Conservation (phyloP, 345 rosid genomes). For the Boechera retrofracta region DNA sequence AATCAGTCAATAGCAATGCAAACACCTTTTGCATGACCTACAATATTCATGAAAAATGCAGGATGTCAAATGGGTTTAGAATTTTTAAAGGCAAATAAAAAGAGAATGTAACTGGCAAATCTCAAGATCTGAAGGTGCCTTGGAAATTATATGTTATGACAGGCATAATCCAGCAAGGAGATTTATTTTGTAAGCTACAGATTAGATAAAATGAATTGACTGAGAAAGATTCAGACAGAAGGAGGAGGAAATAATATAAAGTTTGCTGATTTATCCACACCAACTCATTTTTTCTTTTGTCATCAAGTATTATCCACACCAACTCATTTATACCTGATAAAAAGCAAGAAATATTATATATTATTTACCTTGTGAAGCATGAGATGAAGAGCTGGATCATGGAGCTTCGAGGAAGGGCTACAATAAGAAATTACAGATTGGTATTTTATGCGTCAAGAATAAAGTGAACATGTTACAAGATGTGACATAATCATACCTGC, state of each 20-base stretch:
- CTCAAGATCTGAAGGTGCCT: slow-evolving; percentile 27
- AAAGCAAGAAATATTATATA: slow-evolving; percentile 15
- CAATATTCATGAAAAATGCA: slow-evolving; percentile 11
- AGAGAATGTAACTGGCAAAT: slow-evolving; percentile 1
- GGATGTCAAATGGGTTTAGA: slow-evolving; percentile 17
- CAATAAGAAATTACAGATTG: slow-evolving; percentile 35
- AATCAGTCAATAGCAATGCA: slow-evolving; percentile 88
- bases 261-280: slow-evolving; percentile 5
- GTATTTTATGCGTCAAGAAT: slow-evolving; percentile 40
- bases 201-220: neutral
- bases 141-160: slow-evolving; percentile 10
- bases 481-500: slow-evolving; percentile 65
- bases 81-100: neutral
- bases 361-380: slow-evolving; percentile 84
- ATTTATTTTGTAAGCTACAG: slow-evolving; percentile 10
- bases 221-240: slow-evolving; percentile 16
- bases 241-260: neutral
- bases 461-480: slow-evolving; percentile 23
- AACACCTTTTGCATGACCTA: slow-evolving; percentile 98
- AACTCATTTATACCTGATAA: slow-evolving; percentile 12
- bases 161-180: slow-evolving; percentile 24
- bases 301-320: too few relatives aligned
- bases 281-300: neutral
- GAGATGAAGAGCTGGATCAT: slow-evolving; percentile 93
- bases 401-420: slow-evolving; percentile 95